Evolutionary conservation across 2,329 filamentous ascomycete genomes (phyloP).

Genomic region (Trichoderma koningiopsis): DNA sequence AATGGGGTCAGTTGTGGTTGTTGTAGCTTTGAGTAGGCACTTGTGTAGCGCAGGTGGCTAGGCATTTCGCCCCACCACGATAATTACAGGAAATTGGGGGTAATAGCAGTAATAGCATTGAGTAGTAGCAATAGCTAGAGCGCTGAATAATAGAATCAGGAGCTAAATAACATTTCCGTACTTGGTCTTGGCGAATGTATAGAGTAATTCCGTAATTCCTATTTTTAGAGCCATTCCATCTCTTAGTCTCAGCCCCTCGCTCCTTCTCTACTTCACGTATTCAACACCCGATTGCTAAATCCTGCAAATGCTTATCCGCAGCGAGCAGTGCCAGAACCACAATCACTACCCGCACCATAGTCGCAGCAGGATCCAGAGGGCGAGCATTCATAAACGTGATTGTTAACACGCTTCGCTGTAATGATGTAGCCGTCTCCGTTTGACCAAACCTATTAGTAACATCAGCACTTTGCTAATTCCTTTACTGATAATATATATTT

Average conservation of each 20-base stretch:
- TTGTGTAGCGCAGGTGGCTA: no score
- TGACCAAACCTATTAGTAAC: background rate
- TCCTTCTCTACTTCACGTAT: background rate
- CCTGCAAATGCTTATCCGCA: background rate
- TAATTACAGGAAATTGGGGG: no score
- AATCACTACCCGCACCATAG: slow-evolving; percentile 4
- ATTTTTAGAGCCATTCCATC: background rate
- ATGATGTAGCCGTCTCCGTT: slow-evolving; percentile 17
- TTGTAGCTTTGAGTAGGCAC: no score
- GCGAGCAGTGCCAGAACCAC: slow-evolving; percentile 17
- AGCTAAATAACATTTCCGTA: background rate
- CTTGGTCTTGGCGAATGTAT: background rate
- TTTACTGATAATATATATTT: no score
- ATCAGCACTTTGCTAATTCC: no score
- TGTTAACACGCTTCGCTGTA: slow-evolving; percentile 12
- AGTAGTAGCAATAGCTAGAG: no score
- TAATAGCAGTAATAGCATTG: no score
- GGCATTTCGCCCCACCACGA: no score
- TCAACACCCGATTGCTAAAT: background rate
- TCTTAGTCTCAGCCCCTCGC: background rate
- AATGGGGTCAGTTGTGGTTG: no score
- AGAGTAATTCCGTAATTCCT: background rate
- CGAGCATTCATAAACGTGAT: slow-evolving; percentile 13
- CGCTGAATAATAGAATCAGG: no score
- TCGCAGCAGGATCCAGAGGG: slow-evolving; percentile 3